phyloP scores from a whole-genome alignment of 129 eudicot species.

The Chrysanthemum lavandulifolium region DNA sequence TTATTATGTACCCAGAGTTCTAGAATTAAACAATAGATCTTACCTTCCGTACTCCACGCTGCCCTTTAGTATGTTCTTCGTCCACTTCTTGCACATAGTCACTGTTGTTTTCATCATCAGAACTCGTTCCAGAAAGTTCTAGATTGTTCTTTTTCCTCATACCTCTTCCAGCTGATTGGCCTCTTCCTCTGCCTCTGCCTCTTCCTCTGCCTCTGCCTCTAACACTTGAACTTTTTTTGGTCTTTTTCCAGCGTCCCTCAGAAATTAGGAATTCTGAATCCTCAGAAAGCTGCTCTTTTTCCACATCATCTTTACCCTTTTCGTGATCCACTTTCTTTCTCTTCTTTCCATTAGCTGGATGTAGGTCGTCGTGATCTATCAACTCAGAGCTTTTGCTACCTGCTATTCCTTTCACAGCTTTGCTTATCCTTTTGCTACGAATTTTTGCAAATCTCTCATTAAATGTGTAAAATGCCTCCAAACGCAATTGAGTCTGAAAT shows the following conservation, averaged over 20 bases:
- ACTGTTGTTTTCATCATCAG: conserved; percentile 36
- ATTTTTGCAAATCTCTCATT: conserved; percentile 92
- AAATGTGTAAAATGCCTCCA: conserved; percentile 96
- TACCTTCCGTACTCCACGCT: conserved; percentile 56
- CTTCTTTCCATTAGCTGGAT: conserved; percentile 35
- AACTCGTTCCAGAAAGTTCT: conserved; percentile 40
- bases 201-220: conserved; percentile 27
- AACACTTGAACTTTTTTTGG: conserved; percentile 31
- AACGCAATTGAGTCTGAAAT: conserved; percentile 78
- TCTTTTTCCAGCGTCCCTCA: conserved; percentile 21
- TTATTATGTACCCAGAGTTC: neutral
- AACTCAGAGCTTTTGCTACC: conserved; percentile 44
- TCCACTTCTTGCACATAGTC: conserved; percentile 36
- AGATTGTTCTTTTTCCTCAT: conserved; percentile 34
- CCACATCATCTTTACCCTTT: conserved; percentile 23
- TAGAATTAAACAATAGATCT: conserved; percentile 3
- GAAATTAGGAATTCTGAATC: conserved; percentile 14
- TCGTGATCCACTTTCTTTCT: conserved; percentile 35
- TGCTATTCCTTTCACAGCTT: conserved; percentile 71
- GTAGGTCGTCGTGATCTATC: conserved; percentile 29
- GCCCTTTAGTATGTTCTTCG: conserved; percentile 25
- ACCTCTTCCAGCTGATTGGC: conserved; percentile 39
- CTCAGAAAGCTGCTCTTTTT: conserved; percentile 27
- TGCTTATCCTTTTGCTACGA: conserved; percentile 82
- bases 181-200: conserved; percentile 35